Percentiles rank a stretch among this genome's conserved stretches.
phyloP scores from a whole-genome alignment of 2,329 filamentous ascomycete genomes.

The Ascochyta pisi region DNA sequence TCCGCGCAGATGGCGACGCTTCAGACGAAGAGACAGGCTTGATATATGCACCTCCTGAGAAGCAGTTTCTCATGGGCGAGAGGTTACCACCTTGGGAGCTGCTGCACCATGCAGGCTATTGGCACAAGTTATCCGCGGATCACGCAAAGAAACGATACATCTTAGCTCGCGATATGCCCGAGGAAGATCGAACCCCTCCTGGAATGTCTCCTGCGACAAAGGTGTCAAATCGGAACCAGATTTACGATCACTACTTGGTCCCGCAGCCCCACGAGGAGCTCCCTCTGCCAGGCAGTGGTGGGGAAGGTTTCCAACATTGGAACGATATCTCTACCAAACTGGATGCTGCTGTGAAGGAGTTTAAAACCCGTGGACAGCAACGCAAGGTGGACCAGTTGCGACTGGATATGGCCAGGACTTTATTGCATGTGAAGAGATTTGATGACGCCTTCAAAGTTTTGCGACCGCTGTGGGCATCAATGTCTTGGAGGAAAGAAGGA shows the following conservation, averaged over 20 bases:
- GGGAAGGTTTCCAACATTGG: constrained; percentile 58
- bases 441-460: constrained; percentile 60
- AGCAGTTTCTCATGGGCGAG: constrained; percentile 57
- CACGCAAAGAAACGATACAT: constrained; percentile 59
- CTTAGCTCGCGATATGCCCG: constrained; percentile 63
- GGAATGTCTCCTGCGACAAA: constrained; percentile 63
- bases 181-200: constrained; percentile 64
- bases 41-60: constrained; percentile 60
- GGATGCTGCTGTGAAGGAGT: constrained; percentile 58
- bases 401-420: constrained; percentile 62
- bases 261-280: constrained; percentile 65
- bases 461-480: constrained; percentile 61
- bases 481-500: constrained; percentile 65
- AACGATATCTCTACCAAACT: constrained; percentile 58
- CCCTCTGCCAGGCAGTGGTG: constrained; percentile 50
- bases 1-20: constrained; percentile 32
- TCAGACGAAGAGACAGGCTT: constrained; percentile 41
- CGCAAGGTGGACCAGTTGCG: constrained; percentile 63
- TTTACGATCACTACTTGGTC: constrained; percentile 67
- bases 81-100: constrained; percentile 64
- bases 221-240: constrained; percentile 59
- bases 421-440: constrained; percentile 59
- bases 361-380: constrained; percentile 59
- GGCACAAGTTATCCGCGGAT: constrained; percentile 62
- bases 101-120: constrained; percentile 69